These are phyloP conservation scores for Prunus mira DNA, from an alignment of 306 rosid genomes.

Conservation along the genomic window DNA sequence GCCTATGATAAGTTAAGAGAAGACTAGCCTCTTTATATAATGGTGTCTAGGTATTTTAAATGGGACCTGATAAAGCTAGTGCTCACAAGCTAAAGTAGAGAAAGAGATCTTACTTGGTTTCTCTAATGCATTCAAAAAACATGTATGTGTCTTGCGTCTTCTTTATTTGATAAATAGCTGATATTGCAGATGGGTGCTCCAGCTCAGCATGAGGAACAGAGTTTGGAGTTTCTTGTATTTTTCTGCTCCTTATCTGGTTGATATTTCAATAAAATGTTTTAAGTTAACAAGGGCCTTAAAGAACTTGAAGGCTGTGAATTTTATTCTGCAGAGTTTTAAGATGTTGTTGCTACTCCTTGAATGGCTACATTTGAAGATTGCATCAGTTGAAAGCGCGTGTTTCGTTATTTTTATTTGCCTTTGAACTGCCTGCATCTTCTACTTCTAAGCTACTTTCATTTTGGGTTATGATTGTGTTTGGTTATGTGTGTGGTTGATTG, in stretches of 20 bases:
- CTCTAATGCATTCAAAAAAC: neutral
- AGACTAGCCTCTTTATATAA: neutral
- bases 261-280: slow-evolving; percentile 18
- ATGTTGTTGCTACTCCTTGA: neutral
- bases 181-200: slow-evolving; percentile 38
- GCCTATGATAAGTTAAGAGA: neutral
- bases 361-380: slow-evolving; percentile 16
- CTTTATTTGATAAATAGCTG: slow-evolving; percentile 13
- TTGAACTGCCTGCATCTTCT: neutral
- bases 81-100: neutral
- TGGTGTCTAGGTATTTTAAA: neutral
- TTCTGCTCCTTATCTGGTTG: slow-evolving; percentile 9
- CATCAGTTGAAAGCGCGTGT: neutral
- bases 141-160: slow-evolving; percentile 10
- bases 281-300: slow-evolving; percentile 1
- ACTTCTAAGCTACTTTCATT: neutral
- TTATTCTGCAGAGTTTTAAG: neutral
- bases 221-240: slow-evolving; percentile 9
- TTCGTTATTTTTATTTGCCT: neutral
- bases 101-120: neutral
- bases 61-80: neutral
- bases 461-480: neutral
- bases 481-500: neutral
- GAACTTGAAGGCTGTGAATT: slow-evolving; percentile 22
- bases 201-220: slow-evolving; percentile 25